These are phyloP conservation scores for Clathrospora elynae DNA, from an alignment of 2,329 filamentous ascomycete species.

Conservation along the genomic window DNA sequence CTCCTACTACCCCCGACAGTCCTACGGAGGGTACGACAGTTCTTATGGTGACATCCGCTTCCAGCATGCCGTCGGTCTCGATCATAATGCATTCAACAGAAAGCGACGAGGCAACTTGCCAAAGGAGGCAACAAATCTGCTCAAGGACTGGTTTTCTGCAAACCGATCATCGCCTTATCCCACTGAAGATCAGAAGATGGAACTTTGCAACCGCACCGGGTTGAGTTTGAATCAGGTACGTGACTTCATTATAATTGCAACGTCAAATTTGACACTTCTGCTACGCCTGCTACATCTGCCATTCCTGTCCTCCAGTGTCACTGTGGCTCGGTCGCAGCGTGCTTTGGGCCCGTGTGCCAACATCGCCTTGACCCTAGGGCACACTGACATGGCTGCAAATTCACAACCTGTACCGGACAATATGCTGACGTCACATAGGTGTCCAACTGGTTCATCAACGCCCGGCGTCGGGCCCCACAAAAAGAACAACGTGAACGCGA, in stretches of 20 bases:
- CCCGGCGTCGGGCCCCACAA: slow-evolving; percentile 61
- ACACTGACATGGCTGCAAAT: neutral
- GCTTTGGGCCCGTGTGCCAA: slow-evolving; percentile 7
- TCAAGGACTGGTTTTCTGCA: slow-evolving; percentile 74
- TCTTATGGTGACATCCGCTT: slow-evolving; percentile 37
- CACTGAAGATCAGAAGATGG: slow-evolving; percentile 84
- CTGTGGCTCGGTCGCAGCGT: slow-evolving; percentile 6
- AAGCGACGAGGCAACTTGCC: slow-evolving; percentile 81
- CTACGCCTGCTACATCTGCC: slow-evolving; percentile 21
- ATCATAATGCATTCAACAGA: slow-evolving; percentile 48
- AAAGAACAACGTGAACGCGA: slow-evolving; percentile 40
- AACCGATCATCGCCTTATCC: slow-evolving; percentile 72
- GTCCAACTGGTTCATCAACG: slow-evolving; percentile 83
- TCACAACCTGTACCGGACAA: slow-evolving; percentile 1
- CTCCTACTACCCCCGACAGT: slow-evolving; percentile 23
- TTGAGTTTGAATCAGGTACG: slow-evolving; percentile 74
- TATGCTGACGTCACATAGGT: slow-evolving; percentile 52
- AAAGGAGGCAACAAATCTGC: slow-evolving; percentile 84
- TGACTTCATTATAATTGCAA: slow-evolving; percentile 5
- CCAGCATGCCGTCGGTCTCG: slow-evolving; percentile 35
- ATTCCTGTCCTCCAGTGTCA: slow-evolving; percentile 19
- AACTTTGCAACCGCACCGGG: slow-evolving; percentile 75
- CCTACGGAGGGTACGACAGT: slow-evolving; percentile 28
- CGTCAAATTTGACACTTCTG: slow-evolving; percentile 46
- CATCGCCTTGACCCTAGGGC: neutral